Percentiles rank a stretch among this genome's conserved stretches.
These are phyloP conservation scores for Amphicarpaea edgeworthii DNA, from an alignment of 306 rosid genomes.

Conservation along the genomic window DNA sequence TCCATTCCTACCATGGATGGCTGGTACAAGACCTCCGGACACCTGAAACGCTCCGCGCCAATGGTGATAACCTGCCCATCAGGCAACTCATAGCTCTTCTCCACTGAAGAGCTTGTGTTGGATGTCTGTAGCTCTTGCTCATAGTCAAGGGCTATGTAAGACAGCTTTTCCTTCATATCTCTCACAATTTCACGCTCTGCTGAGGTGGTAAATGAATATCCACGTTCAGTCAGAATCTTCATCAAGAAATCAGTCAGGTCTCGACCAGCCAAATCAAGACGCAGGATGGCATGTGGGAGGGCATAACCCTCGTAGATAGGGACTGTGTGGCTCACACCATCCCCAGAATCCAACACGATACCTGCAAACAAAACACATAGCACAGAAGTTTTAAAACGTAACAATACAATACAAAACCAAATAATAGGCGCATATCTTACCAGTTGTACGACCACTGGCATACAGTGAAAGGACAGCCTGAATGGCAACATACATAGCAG, in stretches of 20 bases:
- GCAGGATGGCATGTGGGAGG: conserved; percentile 62
- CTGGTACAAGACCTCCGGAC: conserved; percentile 68
- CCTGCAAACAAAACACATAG: too few species aligned
- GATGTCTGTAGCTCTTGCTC: conserved; percentile 68
- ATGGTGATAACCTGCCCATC: conserved; percentile 65
- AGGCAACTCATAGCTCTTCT: conserved; percentile 67
- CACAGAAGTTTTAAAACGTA: too few species aligned
- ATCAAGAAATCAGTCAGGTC: conserved; percentile 60
- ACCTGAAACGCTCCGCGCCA: conserved; percentile 68
- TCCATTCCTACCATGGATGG: conserved; percentile 69
- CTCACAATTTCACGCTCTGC: conserved; percentile 71
- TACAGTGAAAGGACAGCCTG: conserved; percentile 97
- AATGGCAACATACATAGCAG: conserved; percentile 99
- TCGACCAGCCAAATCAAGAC: conserved; percentile 64
- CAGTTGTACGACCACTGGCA: conserved; percentile 98
- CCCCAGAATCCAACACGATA: conserved; percentile 63
- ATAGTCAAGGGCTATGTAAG: conserved; percentile 65
- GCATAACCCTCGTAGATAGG: conserved; percentile 65
- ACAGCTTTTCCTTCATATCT: conserved; percentile 64
- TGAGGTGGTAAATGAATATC: conserved; percentile 61
- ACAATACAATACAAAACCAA: too few species aligned
- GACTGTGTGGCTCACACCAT: conserved; percentile 62
- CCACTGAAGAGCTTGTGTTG: conserved; percentile 64
- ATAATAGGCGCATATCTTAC: conserved; percentile 51
- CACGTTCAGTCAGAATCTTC: conserved; percentile 62